Base-by-base conservation (phyloP, 2,329 filamentous ascomycete genomes). In the Ascochyta clinopodiicola region DNA sequence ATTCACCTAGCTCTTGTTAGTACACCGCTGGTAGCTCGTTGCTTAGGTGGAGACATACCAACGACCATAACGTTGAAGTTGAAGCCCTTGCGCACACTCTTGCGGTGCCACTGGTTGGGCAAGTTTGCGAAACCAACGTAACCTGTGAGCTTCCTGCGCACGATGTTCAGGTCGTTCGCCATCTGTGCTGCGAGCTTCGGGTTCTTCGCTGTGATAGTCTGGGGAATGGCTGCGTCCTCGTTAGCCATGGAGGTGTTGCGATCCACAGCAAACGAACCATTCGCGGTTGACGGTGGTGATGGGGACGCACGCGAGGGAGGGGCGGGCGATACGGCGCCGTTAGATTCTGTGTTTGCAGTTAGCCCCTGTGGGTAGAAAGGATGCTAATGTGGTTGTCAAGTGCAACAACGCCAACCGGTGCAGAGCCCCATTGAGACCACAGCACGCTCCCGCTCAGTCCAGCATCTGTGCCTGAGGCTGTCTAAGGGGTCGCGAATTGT, bases 11-110 rank as follows among this genome's bases (percentile, higher is more conserved):
- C 22, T 17, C 40, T 47, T 36, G 52, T 70, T 61, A 71, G 63
- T 50, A 44, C 17, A n/a, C 19, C 29, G 29, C n/a, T 35, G 31
- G 32, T 34, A 42, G 25, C 13, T 31, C 12, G 2, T 13, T 19
- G 29, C 15, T 15, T n/a, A 19, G 32, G 44, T 47, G 49, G 36
- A 51, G 32, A 88, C 93, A 75, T 84, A 98, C 95, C 95, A 80
- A 99, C 95, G 80, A 99, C 95, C 95, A 99, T 99, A 69, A 99
- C 95, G 77, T 99, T 99, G 86, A 99, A 99, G 86, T 98, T 99
- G 87, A 99, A 99, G 60, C 95, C 95, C 82, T 99, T 99, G 77
- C 95, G 92, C 73, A 99, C 95, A 87, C 93, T 97, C 89, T 99
- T 99, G 80, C 95, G 94, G 84, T 99, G 95, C 95, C 95, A 99